These are phyloP conservation scores for Papilionanthe hybrid DNA, from an alignment of 116 monocot species.

Conservation along the genomic window DNA sequence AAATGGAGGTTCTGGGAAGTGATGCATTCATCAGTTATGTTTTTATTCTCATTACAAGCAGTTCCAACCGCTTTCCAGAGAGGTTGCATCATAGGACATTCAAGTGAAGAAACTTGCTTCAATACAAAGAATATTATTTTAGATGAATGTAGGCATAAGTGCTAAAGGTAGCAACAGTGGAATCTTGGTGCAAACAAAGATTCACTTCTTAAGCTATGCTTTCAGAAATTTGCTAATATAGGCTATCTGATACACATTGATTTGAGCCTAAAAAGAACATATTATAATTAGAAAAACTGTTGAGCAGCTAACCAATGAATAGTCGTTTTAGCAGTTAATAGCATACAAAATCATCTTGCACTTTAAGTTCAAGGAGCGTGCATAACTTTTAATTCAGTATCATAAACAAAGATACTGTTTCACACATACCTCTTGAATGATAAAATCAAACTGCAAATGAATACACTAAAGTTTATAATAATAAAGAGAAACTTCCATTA, in stretches of 20 bases:
- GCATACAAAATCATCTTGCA: constrained; percentile 1
- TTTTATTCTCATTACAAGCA: constrained; percentile 8
- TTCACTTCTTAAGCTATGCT: background rate
- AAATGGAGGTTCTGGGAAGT: constrained; percentile 7
- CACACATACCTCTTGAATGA: background rate
- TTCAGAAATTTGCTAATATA: background rate
- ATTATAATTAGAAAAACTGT: background rate
- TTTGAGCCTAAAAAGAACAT: background rate
- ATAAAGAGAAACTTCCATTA: background rate
- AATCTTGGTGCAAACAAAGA: background rate
- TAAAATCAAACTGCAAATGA: background rate
- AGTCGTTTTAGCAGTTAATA: background rate
- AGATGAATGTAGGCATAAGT: background rate
- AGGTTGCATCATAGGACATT: constrained; percentile 23
- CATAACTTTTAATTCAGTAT: background rate
- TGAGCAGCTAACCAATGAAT: background rate
- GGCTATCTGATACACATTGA: background rate
- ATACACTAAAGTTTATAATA: background rate
- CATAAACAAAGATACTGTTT: background rate
- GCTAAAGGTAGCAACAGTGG: background rate
- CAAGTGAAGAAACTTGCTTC: constrained; percentile 49
- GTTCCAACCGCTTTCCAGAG: constrained; percentile 35
- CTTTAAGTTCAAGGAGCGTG: background rate
- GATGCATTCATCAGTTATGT: background rate
- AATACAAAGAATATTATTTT: constrained; percentile 3